Conservation (phyloP, 257 asterid genomes). For the Solanum sejunctum region DNA sequence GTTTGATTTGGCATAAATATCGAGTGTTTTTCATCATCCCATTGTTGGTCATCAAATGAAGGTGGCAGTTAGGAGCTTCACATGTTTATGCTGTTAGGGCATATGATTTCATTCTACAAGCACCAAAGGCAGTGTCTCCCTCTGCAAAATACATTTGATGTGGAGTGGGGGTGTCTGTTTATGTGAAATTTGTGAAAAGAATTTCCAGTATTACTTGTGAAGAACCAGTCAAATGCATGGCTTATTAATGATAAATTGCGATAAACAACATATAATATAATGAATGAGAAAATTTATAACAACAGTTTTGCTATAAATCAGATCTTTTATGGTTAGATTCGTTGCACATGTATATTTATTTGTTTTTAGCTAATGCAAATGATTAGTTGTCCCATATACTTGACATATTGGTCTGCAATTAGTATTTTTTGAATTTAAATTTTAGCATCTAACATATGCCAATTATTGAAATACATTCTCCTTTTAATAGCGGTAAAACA, state of each 20-base stretch:
- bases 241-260: background rate
- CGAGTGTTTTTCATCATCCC: background rate
- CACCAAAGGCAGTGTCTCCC: background rate
- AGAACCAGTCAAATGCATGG: background rate
- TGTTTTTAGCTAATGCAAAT: no score
- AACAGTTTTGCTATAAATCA: no score
- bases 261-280: no score
- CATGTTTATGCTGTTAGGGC: no score
- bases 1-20: background rate
- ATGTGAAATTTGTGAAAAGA: background rate
- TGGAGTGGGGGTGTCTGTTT: background rate
- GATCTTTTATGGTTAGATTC: no score
- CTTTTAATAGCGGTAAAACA: no score
- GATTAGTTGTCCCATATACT: no score
- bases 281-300: background rate
- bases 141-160: background rate
- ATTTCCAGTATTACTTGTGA: background rate
- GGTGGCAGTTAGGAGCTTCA: background rate
- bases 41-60: background rate
- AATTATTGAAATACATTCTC: no score
- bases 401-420: no score
- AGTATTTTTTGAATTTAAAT: no score
- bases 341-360: no score
- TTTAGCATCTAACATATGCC: no score
- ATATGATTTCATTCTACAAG: background rate